phyloP scores from a whole-genome alignment of 139 green algal genomes.

The Picochlorum sp. region DNA sequence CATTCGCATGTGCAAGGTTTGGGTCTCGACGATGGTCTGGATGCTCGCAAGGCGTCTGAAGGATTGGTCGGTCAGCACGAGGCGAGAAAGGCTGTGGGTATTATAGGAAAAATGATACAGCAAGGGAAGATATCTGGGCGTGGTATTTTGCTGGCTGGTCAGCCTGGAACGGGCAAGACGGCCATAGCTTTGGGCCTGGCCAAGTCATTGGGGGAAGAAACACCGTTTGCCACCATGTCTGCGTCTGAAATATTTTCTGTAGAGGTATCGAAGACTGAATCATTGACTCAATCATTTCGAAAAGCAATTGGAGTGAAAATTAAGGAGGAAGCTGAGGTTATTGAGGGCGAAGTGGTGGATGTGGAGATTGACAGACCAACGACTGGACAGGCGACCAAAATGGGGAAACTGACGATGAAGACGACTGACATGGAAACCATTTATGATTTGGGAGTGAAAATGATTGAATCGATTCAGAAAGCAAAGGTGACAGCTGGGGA shows the following conservation, averaged over 20 bases:
- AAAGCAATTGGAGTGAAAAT: slow-evolving; percentile 53
- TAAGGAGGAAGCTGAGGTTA: slow-evolving; percentile 97
- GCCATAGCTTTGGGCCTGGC: slow-evolving; percentile 96
- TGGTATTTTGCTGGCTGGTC: slow-evolving; percentile 87
- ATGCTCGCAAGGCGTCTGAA: slow-evolving; percentile 84
- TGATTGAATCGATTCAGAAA: slow-evolving; percentile 82
- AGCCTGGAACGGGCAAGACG: slow-evolving; percentile 95
- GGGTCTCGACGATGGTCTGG: slow-evolving; percentile 88
- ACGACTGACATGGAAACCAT: slow-evolving; percentile 99
- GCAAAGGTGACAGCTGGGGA: slow-evolving; percentile 87
- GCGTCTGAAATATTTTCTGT: slow-evolving; percentile 95
- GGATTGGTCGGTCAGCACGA: slow-evolving; percentile 91
- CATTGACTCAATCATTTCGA: slow-evolving; percentile 95
- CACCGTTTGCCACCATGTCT: slow-evolving; percentile 97
- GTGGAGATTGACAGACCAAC: slow-evolving; percentile 91
- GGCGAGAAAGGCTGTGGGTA: slow-evolving; percentile 84
- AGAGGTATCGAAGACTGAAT: slow-evolving; percentile 98
- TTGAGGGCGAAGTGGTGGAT: slow-evolving; percentile 98
- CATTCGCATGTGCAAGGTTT: slow-evolving; percentile 97
- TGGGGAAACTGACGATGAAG: slow-evolving; percentile 94
- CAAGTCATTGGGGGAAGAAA: slow-evolving; percentile 92
- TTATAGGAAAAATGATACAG: slow-evolving; percentile 94
- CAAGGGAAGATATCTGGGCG: slow-evolving; percentile 93
- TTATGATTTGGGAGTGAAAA: slow-evolving; percentile 93
- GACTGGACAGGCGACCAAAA: slow-evolving; percentile 59